Conservation (phyloP, 2,329 filamentous ascomycete genomes). For the Cytospora piceicola region DNA sequence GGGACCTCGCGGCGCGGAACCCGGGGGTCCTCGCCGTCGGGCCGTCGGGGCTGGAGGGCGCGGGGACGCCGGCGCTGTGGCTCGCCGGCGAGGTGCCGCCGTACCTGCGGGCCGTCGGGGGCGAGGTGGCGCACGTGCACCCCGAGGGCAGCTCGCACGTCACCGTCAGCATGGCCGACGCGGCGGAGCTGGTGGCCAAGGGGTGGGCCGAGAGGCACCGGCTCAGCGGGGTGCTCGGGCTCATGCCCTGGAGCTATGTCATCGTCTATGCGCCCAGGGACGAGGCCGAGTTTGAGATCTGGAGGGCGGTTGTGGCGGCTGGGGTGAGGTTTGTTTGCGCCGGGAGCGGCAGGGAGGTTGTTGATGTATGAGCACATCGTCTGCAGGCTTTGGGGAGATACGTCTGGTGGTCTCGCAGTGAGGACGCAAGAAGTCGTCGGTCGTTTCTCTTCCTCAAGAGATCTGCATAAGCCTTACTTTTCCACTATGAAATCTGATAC, state of each 20-base stretch:
- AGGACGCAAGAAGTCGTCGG: background rate
- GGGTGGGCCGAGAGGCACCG: conserved; percentile 48
- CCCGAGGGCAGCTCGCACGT: conserved; percentile 46
- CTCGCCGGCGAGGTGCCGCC: conserved; percentile 27
- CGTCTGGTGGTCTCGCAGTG: too few species aligned
- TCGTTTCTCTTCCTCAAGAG: too few species aligned
- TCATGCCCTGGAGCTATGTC: conserved; percentile 43
- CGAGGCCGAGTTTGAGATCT: conserved; percentile 41
- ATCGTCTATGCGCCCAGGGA: conserved; percentile 47
- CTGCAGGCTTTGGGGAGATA: too few species aligned
- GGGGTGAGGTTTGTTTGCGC: conserved; percentile 26
- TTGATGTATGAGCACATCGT: conserved; percentile 5
- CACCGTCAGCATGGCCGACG: conserved; percentile 44
- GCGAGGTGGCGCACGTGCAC: conserved; percentile 46
- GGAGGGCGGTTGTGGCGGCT: conserved; percentile 35
- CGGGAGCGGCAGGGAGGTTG: conserved; percentile 15
- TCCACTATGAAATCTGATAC: too few species aligned
- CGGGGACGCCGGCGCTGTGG: conserved; percentile 39
- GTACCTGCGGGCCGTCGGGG: conserved; percentile 31
- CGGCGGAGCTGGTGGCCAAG: conserved; percentile 39
- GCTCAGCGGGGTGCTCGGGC: conserved; percentile 37
- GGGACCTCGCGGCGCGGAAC: conserved; percentile 35
- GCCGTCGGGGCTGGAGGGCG: conserved; percentile 41
- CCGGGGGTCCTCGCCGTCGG: conserved; percentile 35
- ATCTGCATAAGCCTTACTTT: too few species aligned